phyloP scores from a whole-genome alignment of 2,329 filamentous ascomycete species.

The Helicocarpus griseus region DNA sequence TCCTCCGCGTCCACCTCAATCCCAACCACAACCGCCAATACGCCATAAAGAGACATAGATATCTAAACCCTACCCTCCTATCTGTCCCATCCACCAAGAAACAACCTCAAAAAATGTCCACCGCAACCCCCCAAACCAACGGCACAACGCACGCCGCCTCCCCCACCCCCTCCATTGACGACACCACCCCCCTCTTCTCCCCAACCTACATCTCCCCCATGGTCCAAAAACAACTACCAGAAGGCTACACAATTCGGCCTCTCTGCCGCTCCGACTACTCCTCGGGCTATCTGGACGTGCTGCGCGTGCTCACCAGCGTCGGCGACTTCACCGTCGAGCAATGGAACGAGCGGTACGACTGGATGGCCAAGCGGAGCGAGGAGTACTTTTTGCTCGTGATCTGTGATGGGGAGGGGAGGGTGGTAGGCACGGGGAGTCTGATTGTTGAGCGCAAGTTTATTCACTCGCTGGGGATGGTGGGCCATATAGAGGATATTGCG shows the following conservation, averaged over 20 bases:
- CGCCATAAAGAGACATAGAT: no score
- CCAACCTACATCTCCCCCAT: constrained; percentile 64
- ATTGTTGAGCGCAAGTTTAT: constrained; percentile 79
- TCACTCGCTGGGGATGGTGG: constrained; percentile 49
- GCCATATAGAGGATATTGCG: constrained; percentile 96
- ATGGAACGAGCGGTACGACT: constrained; percentile 73
- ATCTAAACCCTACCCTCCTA: no score
- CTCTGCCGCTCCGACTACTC: constrained; percentile 69
- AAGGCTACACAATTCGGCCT: constrained; percentile 73
- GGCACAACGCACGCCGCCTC: not conserved
- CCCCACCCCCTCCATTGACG: constrained; percentile 9
- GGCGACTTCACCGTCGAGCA: constrained; percentile 69
- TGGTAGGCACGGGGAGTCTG: constrained; percentile 86
- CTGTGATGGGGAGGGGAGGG: constrained; percentile 56
- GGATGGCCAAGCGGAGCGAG: constrained; percentile 63
- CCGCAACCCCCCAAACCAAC: not conserved
- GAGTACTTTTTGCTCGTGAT: constrained; percentile 84
- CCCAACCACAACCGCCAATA: no score
- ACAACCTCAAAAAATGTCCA: not conserved
- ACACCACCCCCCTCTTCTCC: constrained; percentile 61
- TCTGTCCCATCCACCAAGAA: no score
- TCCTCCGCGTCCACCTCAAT: not conserved
- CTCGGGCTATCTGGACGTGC: constrained; percentile 77
- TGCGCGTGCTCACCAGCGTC: constrained; percentile 85
- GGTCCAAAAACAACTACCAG: constrained; percentile 62